Evolutionary conservation across 78 protist genomes (phyloP).

Genomic region (Isochrysis galbana): DNA sequence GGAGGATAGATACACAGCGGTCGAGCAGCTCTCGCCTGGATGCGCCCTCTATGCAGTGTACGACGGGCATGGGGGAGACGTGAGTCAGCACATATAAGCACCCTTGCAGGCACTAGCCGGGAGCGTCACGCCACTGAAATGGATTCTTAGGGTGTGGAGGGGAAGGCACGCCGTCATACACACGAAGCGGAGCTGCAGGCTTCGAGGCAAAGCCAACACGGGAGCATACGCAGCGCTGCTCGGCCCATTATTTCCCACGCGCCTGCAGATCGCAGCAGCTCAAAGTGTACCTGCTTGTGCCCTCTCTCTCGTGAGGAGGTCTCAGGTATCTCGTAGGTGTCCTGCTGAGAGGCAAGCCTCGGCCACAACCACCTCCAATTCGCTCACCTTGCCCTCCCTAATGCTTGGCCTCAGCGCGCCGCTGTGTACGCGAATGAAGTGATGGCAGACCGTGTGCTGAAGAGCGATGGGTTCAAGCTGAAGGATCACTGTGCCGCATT

Average conservation of each 20-base stretch:
- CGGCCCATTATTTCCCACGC: not conserved
- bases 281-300: too few relatives aligned
- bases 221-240: not conserved
- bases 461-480: too few relatives aligned
- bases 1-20: not conserved
- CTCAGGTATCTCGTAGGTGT: too few relatives aligned
- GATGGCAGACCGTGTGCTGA: too few relatives aligned
- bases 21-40: not conserved
- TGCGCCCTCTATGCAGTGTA: not conserved
- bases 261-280: too few relatives aligned
- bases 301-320: too few relatives aligned
- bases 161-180: too few relatives aligned
- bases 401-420: not conserved
- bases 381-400: not conserved
- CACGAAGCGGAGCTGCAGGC: not conserved
- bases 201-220: not conserved
- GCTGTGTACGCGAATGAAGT: too few relatives aligned
- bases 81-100: not conserved
- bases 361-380: not conserved
- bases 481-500: not conserved
- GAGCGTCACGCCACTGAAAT: not conserved
- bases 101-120: not conserved
- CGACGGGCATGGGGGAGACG: not conserved
- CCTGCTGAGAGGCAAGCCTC: not conserved
- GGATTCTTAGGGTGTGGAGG: too few relatives aligned